These are phyloP conservation scores for Colletotrichum sp. DNA, from an alignment of 2,329 filamentous ascomycete species.

Conservation along the genomic window DNA sequence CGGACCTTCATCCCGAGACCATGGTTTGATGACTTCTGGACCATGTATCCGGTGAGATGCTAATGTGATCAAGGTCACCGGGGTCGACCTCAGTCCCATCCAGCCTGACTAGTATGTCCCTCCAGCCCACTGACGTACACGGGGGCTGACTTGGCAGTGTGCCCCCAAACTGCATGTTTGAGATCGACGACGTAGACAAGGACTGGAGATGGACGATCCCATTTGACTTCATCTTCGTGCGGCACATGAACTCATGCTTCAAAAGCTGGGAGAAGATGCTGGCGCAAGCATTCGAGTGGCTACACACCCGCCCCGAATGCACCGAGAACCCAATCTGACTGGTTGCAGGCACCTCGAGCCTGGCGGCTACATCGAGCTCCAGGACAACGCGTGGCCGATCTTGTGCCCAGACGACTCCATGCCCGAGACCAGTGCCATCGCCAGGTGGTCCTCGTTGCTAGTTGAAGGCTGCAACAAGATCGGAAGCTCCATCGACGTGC, in stretches of 20 bases:
- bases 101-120: conserved; percentile 34
- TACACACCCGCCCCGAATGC: background rate
- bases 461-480: conserved; percentile 33
- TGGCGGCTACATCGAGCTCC: conserved; percentile 38
- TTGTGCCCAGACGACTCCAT: conserved; percentile 36
- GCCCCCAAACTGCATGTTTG: conserved; percentile 50
- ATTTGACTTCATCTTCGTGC: conserved; percentile 40
- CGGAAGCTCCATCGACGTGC: background rate
- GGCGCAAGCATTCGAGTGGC: conserved; percentile 24
- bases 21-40: conserved; percentile 21
- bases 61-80: conserved; percentile 23
- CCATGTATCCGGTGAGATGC: background rate
- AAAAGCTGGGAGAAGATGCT: conserved; percentile 28
- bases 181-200: conserved; percentile 40
- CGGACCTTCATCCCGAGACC: conserved; percentile 34
- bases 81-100: conserved; percentile 37
- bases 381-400: conserved; percentile 32
- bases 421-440: conserved; percentile 29
- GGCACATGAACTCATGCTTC: conserved; percentile 35
- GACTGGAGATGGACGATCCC: conserved; percentile 34
- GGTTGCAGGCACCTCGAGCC: conserved; percentile 29
- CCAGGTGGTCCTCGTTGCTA: conserved; percentile 34
- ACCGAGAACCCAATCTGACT: background rate
- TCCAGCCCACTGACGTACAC: background rate
- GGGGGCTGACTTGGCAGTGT: conserved; percentile 30